Conservation (phyloP, 83 land plant genomes). For the Picea mariana region DNA sequence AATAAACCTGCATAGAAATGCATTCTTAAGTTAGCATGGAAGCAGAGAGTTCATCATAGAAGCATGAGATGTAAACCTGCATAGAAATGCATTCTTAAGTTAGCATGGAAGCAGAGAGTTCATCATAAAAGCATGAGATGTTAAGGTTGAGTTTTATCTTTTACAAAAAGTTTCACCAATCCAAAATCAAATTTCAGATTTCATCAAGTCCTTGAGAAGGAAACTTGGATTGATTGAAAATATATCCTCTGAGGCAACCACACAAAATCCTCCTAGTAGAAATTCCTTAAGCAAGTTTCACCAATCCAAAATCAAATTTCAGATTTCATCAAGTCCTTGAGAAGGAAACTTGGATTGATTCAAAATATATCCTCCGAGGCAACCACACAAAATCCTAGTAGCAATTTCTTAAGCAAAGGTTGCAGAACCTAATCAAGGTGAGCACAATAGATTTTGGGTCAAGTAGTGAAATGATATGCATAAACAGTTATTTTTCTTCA, state of each 20-base stretch:
- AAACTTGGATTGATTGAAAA: not conserved
- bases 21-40: too few relatives aligned
- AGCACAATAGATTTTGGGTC: not conserved
- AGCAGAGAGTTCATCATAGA: too few relatives aligned
- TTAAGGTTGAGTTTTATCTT: too few relatives aligned
- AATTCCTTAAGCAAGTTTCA: not conserved
- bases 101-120: too few relatives aligned
- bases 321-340: conserved; percentile 12
- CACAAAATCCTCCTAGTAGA: not conserved
- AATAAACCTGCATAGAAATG: too few relatives aligned
- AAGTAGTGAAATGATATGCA: not conserved
- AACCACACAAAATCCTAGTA: not conserved
- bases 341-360: not conserved
- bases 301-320: not conserved
- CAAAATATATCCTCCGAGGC: not conserved
- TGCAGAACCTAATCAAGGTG: conserved; percentile 5
- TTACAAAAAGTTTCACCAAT: not conserved
- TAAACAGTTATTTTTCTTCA: not conserved
- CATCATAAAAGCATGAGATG: too few relatives aligned
- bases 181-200: not conserved
- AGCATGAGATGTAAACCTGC: too few relatives aligned
- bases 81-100: too few relatives aligned
- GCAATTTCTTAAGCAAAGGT: not conserved
- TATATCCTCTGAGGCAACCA: not conserved
- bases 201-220: not conserved